Conservation (phyloP, 2,329 filamentous ascomycete genomes). For the Trichoderma oligosporum region DNA sequence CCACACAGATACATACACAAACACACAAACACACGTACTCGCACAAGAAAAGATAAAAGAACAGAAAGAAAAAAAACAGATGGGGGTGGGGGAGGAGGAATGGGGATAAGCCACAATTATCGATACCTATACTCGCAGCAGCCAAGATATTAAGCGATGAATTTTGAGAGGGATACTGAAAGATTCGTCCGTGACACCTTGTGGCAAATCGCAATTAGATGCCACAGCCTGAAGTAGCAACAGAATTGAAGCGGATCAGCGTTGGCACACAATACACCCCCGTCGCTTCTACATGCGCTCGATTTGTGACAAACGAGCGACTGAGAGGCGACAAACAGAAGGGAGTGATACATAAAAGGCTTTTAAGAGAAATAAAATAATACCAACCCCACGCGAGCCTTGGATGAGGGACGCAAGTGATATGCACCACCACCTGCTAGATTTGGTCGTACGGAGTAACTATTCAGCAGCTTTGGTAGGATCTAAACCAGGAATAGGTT, state of each 20-base stretch:
- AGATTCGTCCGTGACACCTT: not conserved
- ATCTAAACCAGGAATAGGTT: not conserved
- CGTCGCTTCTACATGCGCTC: not conserved
- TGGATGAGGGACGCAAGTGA: slow-evolving; percentile 7
- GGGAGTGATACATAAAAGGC: not conserved
- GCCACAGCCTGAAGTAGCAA: not conserved
- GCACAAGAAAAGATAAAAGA: not conserved
- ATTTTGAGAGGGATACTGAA: not conserved
- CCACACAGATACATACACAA: not conserved
- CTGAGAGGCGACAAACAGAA: not conserved
- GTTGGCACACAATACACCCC: not conserved
- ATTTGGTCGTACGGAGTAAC: slow-evolving; percentile 8
- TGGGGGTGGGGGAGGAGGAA: not conserved
- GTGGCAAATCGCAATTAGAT: not conserved
- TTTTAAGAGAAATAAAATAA: not conserved
- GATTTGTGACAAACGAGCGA: not conserved
- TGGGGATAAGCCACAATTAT: not conserved
- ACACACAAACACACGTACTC: not conserved
- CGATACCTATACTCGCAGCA: not conserved
- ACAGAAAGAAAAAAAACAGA: not conserved
- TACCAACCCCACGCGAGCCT: not conserved
- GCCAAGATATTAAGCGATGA: not conserved
- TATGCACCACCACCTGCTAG: slow-evolving; percentile 13
- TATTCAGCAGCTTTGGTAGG: not conserved
- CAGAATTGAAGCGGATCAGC: not conserved